Evolutionary conservation across 495 filamentous ascomycete genomes (phyloP), one percentile per base, ranked within the genome.

Genomic region (Evernia prunastri): DNA sequence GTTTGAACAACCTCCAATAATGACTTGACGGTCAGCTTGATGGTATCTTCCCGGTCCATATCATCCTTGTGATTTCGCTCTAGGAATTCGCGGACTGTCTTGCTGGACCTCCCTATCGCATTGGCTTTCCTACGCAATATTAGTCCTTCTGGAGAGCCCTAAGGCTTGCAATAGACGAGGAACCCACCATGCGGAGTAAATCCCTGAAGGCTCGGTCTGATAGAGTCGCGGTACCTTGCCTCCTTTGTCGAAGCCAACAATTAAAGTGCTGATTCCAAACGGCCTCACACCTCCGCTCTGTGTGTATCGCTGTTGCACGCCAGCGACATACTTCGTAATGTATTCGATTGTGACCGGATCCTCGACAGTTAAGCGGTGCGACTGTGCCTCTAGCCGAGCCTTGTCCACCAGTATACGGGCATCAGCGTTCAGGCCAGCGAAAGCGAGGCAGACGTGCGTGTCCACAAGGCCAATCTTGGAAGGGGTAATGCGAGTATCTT

Each of bases 401-500:
- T 96, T 96, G 83, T 98, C 94, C 69, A 98, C 89, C 53, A 98
- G 83, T 75, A 97, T 97, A 66, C 94, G 86, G 67, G 95, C 95
- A 76, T 98, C 94, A 74, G 94, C 94, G 76, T 98, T 97, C 63
- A 98, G 81, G 11, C 94, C 94, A 61, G 94, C 94, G 68, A 98
- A 98, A 60, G 94, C 94, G 64, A 98, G 91, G 74, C 90, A 93
- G 60, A 94, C 93, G 77, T 98, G 94, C 68, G 86, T 89, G 77
- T 98, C 94, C 70, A 98, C 83, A 59, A 95, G 82, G 51, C 90
- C 89, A 76, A 98, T 96, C 82, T 98, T 98, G 60, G 92, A 97
- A 33, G 94, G 94, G 35, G 94, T 98, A 79, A 98, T 98, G 68
- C 94, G 90, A 56, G 94, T 97, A 78, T 98, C 94, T 85, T 98